Conservation (phyloP, 2,329 filamentous ascomycete genomes). For the Coleophoma cylindrospora region DNA sequence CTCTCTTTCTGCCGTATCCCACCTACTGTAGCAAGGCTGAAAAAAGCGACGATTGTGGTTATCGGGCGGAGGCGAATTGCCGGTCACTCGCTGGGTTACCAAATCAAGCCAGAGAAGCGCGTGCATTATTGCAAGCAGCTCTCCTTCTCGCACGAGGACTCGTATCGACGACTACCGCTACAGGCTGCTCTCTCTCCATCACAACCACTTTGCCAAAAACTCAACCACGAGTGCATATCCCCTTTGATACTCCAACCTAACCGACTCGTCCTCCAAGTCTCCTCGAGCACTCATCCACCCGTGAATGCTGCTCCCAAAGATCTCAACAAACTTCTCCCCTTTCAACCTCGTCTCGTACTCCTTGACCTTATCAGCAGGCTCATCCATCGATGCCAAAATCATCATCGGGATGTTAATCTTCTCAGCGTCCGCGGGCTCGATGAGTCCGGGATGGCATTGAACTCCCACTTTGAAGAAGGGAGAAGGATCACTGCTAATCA, state of each 20-base stretch:
- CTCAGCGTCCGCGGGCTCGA: constrained; percentile 55
- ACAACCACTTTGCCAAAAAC: constrained; percentile 38
- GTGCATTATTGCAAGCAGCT: no score
- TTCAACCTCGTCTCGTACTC: constrained; percentile 5
- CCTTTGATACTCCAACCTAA: constrained; percentile 57
- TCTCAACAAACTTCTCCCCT: constrained; percentile 54
- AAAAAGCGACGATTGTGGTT: no score
- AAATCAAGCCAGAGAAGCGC: no score
- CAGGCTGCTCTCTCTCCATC: background rate
- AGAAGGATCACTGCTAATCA: constrained; percentile 46
- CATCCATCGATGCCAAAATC: constrained; percentile 62
- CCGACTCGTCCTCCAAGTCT: constrained; percentile 49
- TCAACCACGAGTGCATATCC: constrained; percentile 54
- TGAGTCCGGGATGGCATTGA: constrained; percentile 53
- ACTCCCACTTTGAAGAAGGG: constrained; percentile 37
- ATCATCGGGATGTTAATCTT: constrained; percentile 54
- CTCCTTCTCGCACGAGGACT: no score
- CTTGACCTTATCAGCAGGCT: constrained; percentile 31
- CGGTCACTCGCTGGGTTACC: no score
- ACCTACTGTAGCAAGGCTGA: no score
- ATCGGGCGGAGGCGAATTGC: no score
- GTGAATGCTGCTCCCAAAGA: constrained; percentile 62
- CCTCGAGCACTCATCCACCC: constrained; percentile 67
- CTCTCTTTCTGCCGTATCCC: no score
- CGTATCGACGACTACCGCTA: no score